phyloP scores from a whole-genome alignment of 331 rosid species.

The Erythrophleum ivorense region DNA sequence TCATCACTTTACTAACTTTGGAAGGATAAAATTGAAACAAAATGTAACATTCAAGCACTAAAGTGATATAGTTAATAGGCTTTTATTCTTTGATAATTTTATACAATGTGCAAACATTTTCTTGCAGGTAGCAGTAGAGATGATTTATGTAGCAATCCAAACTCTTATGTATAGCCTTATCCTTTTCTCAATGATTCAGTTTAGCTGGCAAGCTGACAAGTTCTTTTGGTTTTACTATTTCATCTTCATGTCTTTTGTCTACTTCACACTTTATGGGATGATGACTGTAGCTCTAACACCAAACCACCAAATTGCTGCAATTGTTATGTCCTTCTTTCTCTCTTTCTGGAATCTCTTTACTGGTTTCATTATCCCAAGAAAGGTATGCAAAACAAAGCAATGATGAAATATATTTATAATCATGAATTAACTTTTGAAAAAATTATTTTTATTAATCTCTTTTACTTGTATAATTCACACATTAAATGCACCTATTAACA shows the following conservation, averaged over 20 bases:
- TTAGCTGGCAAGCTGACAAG: constrained; percentile 53
- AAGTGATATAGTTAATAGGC: too few relatives aligned
- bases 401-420: constrained; percentile 26
- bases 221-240: constrained; percentile 73
- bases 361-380: constrained; percentile 58
- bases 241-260: constrained; percentile 53
- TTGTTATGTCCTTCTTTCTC: constrained; percentile 67
- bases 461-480: constrained; percentile 23
- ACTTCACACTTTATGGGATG: constrained; percentile 78
- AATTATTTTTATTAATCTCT: constrained; percentile 3
- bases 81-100: constrained; percentile 11
- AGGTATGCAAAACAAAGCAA: constrained; percentile 45
- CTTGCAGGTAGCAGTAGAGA: constrained; percentile 67
- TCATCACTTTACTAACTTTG: not conserved
- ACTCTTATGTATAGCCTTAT: constrained; percentile 53
- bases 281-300: constrained; percentile 74
- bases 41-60: too few relatives aligned
- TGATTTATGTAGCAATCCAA: constrained; percentile 59
- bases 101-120: constrained; percentile 22
- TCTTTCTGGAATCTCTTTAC: constrained; percentile 69
- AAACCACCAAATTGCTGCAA: constrained; percentile 65
- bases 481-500: constrained; percentile 6
- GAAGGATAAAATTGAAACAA: too few relatives aligned
- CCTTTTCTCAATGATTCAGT: constrained; percentile 68
- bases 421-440: not conserved